phyloP scores from a whole-genome alignment of 2,329 filamentous ascomycete species.

The Trichoderma harzianum region DNA sequence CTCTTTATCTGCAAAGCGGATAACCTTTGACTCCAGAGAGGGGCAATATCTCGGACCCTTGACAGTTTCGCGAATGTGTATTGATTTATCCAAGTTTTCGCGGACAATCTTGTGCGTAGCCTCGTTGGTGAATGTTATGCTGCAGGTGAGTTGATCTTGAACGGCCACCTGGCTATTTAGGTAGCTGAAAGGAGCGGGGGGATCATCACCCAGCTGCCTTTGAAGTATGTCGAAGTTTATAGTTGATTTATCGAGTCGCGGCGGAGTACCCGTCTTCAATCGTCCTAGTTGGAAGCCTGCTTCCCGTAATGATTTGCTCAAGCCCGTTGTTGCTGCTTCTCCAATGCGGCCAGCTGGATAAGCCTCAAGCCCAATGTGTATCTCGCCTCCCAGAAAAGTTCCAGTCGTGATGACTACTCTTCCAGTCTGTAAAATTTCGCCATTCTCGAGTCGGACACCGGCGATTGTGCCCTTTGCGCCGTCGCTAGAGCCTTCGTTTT shows the following conservation, averaged over 20 bases:
- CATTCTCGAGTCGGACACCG: conserved; percentile 82
- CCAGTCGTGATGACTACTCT: conserved; percentile 94
- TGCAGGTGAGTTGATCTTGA: conserved; percentile 78
- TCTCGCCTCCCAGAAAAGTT: conserved; percentile 92
- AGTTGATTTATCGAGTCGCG: conserved; percentile 74
- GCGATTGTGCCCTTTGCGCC: conserved; percentile 67
- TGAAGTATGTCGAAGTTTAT: conserved; percentile 76
- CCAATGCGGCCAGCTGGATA: conserved; percentile 90
- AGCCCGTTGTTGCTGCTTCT: conserved; percentile 85
- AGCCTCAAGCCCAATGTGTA: conserved; percentile 83
- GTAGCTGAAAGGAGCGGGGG: conserved; percentile 88
- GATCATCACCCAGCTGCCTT: conserved; percentile 75
- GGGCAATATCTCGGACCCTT: conserved; percentile 94
- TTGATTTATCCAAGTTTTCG: conserved; percentile 87
- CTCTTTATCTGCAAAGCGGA: conserved; percentile 77
- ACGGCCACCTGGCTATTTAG: conserved; percentile 77
- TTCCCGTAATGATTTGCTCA: conserved; percentile 85
- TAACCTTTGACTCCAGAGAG: conserved; percentile 89
- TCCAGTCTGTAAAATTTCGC: conserved; percentile 74
- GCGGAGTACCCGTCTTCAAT: conserved; percentile 93
- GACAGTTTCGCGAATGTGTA: conserved; percentile 93
- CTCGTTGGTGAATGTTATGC: conserved; percentile 82
- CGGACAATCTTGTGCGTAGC: conserved; percentile 79
- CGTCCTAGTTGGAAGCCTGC: conserved; percentile 88
- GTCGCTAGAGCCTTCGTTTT: conserved; percentile 41